Conservation (phyloP, 225 moss, liverwort and hornwort species). For the Thuidium tamariscinum region DNA sequence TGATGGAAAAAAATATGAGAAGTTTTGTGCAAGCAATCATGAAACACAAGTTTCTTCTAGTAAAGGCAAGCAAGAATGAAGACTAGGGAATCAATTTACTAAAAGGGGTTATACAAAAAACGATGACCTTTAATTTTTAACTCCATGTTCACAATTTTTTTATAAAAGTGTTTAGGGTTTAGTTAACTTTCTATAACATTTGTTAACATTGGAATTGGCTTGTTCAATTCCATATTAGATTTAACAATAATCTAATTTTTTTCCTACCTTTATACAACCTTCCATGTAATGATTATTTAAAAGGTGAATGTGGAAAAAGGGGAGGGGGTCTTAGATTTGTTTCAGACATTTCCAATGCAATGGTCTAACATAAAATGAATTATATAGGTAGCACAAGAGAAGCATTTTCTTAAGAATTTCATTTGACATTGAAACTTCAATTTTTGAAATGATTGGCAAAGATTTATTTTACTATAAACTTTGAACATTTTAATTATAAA, state of each 20-base stretch:
- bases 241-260: background rate
- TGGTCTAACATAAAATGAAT: background rate
- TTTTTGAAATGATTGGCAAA: background rate
- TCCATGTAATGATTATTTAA: background rate
- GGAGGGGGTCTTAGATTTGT: background rate
- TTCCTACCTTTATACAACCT: background rate
- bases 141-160: no score
- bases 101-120: no score
- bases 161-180: fast-evolving
- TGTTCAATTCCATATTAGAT: background rate
- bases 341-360: background rate
- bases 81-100: no score
- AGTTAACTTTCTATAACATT: background rate
- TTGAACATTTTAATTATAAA: background rate
- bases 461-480: background rate
- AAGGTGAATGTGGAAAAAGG: background rate
- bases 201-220: background rate
- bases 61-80: no score
- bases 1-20: background rate
- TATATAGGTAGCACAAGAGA: fast-evolving
- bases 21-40: no score
- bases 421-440: background rate
- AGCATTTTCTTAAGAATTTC: background rate
- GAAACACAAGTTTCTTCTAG: no score
- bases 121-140: background rate